Evolutionary conservation across 257 asterid genomes (phyloP).

Genomic region (Solanum dulcamara): DNA sequence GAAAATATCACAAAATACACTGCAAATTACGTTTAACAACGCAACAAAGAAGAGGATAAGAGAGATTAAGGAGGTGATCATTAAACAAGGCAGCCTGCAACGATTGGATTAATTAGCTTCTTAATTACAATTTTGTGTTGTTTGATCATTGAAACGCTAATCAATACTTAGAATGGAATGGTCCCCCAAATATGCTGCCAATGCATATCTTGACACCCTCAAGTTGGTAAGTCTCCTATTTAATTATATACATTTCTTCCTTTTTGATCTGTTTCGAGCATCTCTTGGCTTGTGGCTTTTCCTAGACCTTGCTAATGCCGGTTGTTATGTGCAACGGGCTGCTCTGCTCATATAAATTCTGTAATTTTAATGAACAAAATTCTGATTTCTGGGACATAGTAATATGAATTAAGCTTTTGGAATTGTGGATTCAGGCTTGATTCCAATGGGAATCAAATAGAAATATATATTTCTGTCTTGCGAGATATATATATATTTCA

Average conservation of each 20-base stretch:
- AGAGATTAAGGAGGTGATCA: background rate
- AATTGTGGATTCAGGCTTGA: background rate
- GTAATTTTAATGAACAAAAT: background rate
- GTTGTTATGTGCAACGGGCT: background rate
- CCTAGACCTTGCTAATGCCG: rapidly evolving
- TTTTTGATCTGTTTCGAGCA: background rate
- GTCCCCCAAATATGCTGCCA: slow-evolving; percentile 45
- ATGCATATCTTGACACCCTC: slow-evolving; percentile 57
- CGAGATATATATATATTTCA: background rate
- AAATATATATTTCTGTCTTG: background rate
- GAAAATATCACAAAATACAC: background rate
- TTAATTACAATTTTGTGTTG: background rate
- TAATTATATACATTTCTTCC: background rate
- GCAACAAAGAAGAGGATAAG: background rate
- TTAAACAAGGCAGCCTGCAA: background rate
- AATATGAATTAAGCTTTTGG: background rate
- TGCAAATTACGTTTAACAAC: background rate
- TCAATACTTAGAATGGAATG: slow-evolving; percentile 32
- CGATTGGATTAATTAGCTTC: background rate
- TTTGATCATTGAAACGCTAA: background rate
- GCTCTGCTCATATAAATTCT: background rate
- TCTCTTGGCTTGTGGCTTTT: background rate
- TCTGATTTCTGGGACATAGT: background rate
- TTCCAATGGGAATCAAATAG: background rate
- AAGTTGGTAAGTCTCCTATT: slow-evolving; percentile 28